Percentiles rank a stretch among this genome's conserved stretches.
phyloP scores from a whole-genome alignment of 2,329 filamentous ascomycete species.

The Ramichloridium luteum region DNA sequence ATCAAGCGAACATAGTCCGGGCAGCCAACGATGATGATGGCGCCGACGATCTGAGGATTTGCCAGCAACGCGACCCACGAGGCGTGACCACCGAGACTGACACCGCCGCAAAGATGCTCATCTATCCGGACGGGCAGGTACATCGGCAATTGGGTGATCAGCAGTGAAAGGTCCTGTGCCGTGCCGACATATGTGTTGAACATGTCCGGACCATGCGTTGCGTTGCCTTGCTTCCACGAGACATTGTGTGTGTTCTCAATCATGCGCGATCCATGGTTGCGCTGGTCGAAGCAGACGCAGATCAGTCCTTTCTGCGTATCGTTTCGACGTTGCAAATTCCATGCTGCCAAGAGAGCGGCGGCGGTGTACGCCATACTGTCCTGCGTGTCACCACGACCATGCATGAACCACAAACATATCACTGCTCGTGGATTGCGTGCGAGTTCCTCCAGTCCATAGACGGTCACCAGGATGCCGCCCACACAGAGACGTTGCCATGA shows the following conservation, averaged over 20 bases:
- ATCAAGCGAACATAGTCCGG: conserved; percentile 78
- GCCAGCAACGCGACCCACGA: conserved; percentile 73
- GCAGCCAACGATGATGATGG: conserved; percentile 72
- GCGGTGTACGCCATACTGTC: conserved; percentile 67
- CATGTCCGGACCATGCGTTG: conserved; percentile 82
- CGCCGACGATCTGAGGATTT: conserved; percentile 67
- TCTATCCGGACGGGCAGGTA: conserved; percentile 47
- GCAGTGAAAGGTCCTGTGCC: conserved; percentile 57
- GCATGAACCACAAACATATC: conserved; percentile 82
- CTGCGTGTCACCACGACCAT: conserved; percentile 60
- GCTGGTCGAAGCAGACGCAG: conserved; percentile 77
- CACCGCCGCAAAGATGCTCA: conserved; percentile 64
- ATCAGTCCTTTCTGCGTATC: conserved; percentile 49
- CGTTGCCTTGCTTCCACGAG: conserved; percentile 68
- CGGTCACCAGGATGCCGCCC: conserved; percentile 62
- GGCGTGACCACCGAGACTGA: conserved; percentile 77
- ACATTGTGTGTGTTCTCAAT: conserved; percentile 59
- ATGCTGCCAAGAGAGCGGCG: conserved; percentile 53
- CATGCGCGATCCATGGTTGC: conserved; percentile 72
- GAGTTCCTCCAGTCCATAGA: conserved; percentile 72
- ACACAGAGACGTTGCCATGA: conserved; percentile 59
- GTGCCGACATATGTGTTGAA: conserved; percentile 64
- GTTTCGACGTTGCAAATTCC: conserved; percentile 40
- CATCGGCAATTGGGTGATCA: conserved; percentile 67
- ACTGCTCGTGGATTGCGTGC: conserved; percentile 40